Evolutionary conservation across 2,329 filamentous ascomycete genomes (phyloP), one percentile per base, ranked within the genome.

Genomic region (Parastagonospora avenae): DNA sequence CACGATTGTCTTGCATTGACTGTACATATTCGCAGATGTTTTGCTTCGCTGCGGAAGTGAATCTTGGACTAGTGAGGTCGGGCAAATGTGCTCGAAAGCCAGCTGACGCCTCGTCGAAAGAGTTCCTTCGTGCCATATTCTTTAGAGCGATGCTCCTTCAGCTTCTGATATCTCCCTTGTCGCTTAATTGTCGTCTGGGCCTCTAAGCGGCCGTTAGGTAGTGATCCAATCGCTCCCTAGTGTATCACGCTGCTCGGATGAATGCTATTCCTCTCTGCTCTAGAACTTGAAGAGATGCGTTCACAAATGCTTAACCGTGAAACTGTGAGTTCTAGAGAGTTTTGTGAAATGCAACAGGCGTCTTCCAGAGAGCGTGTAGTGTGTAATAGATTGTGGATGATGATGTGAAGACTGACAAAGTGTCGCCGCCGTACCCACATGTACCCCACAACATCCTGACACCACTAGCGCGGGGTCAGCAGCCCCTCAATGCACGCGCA

Each of bases 21-120:
- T 79, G 73, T 0, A 83, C 85, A 55, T 90, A 89, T 52, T 83
- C 79, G 49, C 85, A 80, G 2, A 84, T 79, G 66, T 86, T 80
- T 66, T 89, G 86, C 45, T 79, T 78, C 52, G 83, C 80, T 75
- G 88, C 86, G 3, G 79, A 79, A 15, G 80, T 82, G 74, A 90
- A 90, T 31, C 87, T 82, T 11, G 82, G 81, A 27, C 75, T 79
- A 57, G 63, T 79, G 43, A 89, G 77, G 62, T 89, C 85, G 0
- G 85, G 87, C 11, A 90, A 76, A 64, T 84, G 82, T 48, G 82
- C 74, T 49, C 85, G 82, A 63, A 85, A 88, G 8, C 62, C 62
- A 33, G 58, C 59, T 12, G 67, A 64, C 12, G 60, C 62, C 45
- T 68, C 58, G 4, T 68, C 58, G 16, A 66, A 67, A 7, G 62